These are phyloP conservation scores for Podospora pseudopauciseta DNA, from an alignment of 495 filamentous ascomycete genomes.

Conservation along the genomic window DNA sequence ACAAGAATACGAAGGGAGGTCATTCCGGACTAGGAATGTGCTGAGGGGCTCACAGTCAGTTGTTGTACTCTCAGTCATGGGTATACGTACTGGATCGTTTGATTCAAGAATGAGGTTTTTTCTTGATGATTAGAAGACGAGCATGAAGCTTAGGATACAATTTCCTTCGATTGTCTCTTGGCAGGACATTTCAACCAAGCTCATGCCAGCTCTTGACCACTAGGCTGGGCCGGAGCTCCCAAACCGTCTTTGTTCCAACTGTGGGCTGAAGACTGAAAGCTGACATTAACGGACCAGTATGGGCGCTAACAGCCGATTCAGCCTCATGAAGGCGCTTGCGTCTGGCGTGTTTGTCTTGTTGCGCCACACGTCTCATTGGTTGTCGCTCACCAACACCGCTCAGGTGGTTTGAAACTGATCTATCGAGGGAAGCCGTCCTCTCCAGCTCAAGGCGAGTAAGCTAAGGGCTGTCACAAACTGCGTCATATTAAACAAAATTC, in stretches of 20 bases:
- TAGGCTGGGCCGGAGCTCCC: background rate
- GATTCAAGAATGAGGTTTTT: too few species aligned
- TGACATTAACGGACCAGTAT: background rate
- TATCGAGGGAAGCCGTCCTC: background rate
- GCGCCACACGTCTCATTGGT: background rate
- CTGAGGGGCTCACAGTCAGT: too few species aligned
- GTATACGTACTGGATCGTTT: too few species aligned
- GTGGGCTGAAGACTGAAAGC: background rate
- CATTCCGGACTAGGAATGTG: too few species aligned
- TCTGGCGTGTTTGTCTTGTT: background rate
- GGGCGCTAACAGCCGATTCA: background rate
- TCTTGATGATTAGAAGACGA: too few species aligned
- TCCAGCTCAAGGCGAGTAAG: too few species aligned
- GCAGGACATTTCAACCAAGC: background rate
- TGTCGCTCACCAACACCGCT: background rate
- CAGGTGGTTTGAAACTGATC: background rate
- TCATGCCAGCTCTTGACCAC: background rate
- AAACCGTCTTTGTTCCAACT: background rate
- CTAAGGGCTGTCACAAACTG: too few species aligned
- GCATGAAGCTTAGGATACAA: too few species aligned
- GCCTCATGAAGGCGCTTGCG: background rate
- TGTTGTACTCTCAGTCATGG: too few species aligned
- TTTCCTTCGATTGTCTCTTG: too few species aligned
- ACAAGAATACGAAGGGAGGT: too few species aligned
- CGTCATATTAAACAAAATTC: too few species aligned